Base-by-base conservation (phyloP, 352 stramenopile species). In the Halophytophthora batemanensis region DNA sequence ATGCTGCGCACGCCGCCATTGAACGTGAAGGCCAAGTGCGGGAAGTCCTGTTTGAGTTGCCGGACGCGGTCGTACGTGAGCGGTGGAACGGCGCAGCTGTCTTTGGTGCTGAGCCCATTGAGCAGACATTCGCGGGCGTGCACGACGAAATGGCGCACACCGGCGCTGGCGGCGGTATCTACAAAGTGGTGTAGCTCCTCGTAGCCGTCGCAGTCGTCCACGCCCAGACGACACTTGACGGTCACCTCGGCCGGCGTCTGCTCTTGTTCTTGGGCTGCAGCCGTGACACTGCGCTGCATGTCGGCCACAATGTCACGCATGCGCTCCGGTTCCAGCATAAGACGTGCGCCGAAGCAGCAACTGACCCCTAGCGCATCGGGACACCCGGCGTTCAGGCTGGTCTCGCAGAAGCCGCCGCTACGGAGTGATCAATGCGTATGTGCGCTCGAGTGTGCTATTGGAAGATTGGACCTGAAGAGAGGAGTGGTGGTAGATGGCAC, bases 201-300 rank as follows among this genome's bases (percentile, higher is more conserved):
- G 68, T 95, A 95, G 58, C 90, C 93, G 69, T 98, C 87, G 45
- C 96, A 81, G 56, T 98, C 71, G 60, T 98, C 95, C 4, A 98
- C 77, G 1, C 97, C 97, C 45, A 99, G 98, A 28, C 97, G 88
- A 69, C 97, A 99, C 69, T 99, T 99, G 55, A 99, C 96, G 0
- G 96, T 98, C 22, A 99, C 84, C 8, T 85, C 75, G 1, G 57
- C 66, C 8, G 68, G 38, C 13, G 45, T 23, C 19, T 58, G 50
- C 0, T 82, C 53, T 11, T 67, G 65, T 11, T 62, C 37, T 31
- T 66, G 33, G 12, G 53, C 56, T 53, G 59, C 64, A 33, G 69
- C 29, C 0, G 50, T 44, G 0, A 86, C 60, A 11, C 64, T 74
- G 33, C 66, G 63, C 22, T 29, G 42, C 74, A 99, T 97, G 23